Evolutionary conservation across 23 red algal genomes (phyloP).

Genomic region (Gracilaria domingensis): DNA sequence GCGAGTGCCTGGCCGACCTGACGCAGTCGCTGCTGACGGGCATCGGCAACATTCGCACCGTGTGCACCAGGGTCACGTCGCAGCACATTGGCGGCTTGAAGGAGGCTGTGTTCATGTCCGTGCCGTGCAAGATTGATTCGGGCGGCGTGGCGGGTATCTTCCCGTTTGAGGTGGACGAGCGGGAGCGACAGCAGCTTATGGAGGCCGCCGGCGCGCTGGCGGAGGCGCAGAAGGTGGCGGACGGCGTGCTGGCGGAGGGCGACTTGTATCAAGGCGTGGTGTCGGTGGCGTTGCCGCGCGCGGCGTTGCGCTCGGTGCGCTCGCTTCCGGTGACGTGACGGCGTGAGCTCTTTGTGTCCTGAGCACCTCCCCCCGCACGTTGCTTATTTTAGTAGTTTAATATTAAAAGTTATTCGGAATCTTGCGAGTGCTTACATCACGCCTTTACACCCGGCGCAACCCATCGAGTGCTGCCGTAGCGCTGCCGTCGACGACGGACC

Average conservation of each 20-base stretch:
- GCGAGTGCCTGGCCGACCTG: constrained; percentile 51
- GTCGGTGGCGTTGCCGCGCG: background rate
- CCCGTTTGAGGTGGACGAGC: constrained; percentile 23
- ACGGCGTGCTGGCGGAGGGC: background rate
- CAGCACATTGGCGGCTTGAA: constrained; percentile 8
- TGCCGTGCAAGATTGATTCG: constrained; percentile 42
- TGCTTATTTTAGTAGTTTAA: too few relatives aligned
- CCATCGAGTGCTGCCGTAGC: too few relatives aligned
- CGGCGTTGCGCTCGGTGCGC: background rate
- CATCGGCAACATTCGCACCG: constrained; percentile 34
- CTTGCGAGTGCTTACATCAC: too few relatives aligned
- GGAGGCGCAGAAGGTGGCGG: constrained; percentile 1
- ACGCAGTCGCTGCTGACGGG: constrained; percentile 8
- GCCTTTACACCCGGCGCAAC: too few relatives aligned
- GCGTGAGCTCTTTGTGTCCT: too few relatives aligned
- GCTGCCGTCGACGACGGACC: too few relatives aligned
- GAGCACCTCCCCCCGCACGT: too few relatives aligned
- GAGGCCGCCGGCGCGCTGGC: background rate
- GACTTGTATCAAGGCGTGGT: background rate
- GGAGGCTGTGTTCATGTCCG: constrained; percentile 22
- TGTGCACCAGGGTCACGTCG: constrained; percentile 3
- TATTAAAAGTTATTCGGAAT: too few relatives aligned
- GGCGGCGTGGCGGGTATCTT: constrained; percentile 24
- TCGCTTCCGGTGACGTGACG: background rate
- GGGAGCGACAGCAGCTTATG: constrained; percentile 3